Evolutionary conservation across 2,329 filamentous ascomycete genomes (phyloP).

Genomic region (Sordariomycetes sp.): DNA sequence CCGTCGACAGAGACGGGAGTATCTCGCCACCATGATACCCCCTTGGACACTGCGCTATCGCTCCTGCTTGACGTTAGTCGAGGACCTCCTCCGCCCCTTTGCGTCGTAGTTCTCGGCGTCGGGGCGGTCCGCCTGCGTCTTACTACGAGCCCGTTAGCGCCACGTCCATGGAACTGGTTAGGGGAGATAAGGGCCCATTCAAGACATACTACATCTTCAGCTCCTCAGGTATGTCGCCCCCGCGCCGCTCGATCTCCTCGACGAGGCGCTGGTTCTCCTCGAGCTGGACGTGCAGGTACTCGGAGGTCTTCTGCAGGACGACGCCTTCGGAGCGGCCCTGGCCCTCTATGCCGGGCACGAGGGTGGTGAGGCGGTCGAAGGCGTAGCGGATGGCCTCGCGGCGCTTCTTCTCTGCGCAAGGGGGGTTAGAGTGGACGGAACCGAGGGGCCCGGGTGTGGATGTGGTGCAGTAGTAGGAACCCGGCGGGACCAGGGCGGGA

Average conservation of each 20-base stretch:
- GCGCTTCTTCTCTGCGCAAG: conserved; percentile 29
- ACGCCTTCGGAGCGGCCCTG: conserved; percentile 77
- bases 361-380: conserved; percentile 69
- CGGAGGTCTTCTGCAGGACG: conserved; percentile 63
- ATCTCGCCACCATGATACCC: not conserved
- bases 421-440: not conserved
- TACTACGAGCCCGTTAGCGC: not conserved
- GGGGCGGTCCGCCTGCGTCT: not conserved
- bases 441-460: not conserved
- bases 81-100: not conserved
- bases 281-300: conserved; percentile 52
- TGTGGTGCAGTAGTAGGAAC: not conserved
- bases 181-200: not conserved
- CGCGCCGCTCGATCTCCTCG: conserved; percentile 44
- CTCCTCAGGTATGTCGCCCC: conserved; percentile 35
- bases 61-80: not conserved
- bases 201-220: conserved; percentile 2
- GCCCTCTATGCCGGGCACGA: conserved; percentile 74
- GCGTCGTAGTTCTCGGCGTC: not conserved
- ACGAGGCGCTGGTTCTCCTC: conserved; percentile 47
- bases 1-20: not conserved
- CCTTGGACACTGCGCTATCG: not conserved
- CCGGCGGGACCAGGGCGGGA: not conserved
- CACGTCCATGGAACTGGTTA: too few relatives aligned
- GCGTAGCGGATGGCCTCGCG: conserved; percentile 63